Percentiles rank a stretch among this genome's conserved stretches.
Conservation (phyloP, 805 yeast genomes). For the Ogataea degrootiae region DNA sequence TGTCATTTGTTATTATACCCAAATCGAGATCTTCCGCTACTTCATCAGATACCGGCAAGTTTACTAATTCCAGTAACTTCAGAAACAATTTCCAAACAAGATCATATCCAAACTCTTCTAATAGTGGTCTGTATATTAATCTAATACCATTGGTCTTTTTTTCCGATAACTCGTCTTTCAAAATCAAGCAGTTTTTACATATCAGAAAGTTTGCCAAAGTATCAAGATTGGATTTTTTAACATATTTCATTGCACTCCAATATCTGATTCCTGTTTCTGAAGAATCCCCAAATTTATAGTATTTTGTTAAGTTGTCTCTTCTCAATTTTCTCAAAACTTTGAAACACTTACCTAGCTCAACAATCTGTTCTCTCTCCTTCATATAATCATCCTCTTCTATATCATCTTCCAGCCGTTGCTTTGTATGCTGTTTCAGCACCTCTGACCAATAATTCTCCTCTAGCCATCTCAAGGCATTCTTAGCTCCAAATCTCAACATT, state of each 20-base stretch:
- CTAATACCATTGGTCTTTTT: slow-evolving; percentile 25
- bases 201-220: slow-evolving; percentile 26
- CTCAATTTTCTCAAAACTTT: slow-evolving; percentile 48
- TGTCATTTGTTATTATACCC: too few species aligned
- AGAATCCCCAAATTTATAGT: slow-evolving; percentile 40
- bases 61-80: slow-evolving; percentile 9
- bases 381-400: slow-evolving; percentile 17
- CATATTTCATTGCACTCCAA: slow-evolving; percentile 34
- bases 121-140: slow-evolving; percentile 27
- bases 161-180: slow-evolving; percentile 20
- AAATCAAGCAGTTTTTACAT: slow-evolving; percentile 30
- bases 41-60: background rate
- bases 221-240: slow-evolving; percentile 14
- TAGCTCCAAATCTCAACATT: slow-evolving; percentile 56
- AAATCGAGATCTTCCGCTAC: too few species aligned
- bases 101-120: slow-evolving; percentile 19
- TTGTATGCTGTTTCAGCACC: slow-evolving; percentile 17
- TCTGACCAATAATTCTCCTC: slow-evolving; percentile 66
- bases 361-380: background rate
- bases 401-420: slow-evolving; percentile 6
- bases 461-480: slow-evolving; percentile 71
- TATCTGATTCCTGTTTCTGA: slow-evolving; percentile 37
- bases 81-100: slow-evolving; percentile 13
- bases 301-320: slow-evolving; percentile 36
- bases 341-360: slow-evolving; percentile 31